These are phyloP conservation scores for Monosporozyma siamensis DNA, from an alignment of 805 yeast species.

Conservation along the genomic window DNA sequence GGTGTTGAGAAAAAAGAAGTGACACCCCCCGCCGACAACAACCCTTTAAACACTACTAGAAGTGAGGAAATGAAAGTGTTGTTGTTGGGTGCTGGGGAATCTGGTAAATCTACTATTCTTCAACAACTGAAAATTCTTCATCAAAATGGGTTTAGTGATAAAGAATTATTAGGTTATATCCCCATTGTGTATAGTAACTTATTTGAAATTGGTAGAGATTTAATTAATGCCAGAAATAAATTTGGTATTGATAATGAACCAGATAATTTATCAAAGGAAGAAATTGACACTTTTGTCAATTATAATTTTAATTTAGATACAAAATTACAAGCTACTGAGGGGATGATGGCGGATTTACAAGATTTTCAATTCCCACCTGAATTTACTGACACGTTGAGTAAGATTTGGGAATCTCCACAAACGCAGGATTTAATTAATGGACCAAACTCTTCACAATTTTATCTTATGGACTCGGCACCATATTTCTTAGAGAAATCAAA, in stretches of 20 bases:
- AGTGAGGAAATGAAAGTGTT: constrained; percentile 45
- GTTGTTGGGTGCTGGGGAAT: constrained; percentile 70
- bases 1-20: neutral
- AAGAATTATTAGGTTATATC: constrained; percentile 64
- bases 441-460: constrained; percentile 58
- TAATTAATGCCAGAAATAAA: constrained; percentile 56
- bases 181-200: constrained; percentile 74
- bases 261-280: constrained; percentile 10
- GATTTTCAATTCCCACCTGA: constrained; percentile 33
- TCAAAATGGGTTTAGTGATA: constrained; percentile 31
- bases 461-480: constrained; percentile 75
- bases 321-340: constrained; percentile 1
- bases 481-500: constrained; percentile 54
- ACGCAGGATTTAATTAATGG: constrained; percentile 47
- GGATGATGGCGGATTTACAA: constrained; percentile 3
- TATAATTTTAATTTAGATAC: constrained; percentile 3
- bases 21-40: neutral
- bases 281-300: constrained; percentile 8
- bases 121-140: constrained; percentile 31
- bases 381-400: constrained; percentile 40
- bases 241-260: constrained; percentile 31
- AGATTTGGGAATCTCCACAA: constrained; percentile 48
- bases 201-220: constrained; percentile 62
- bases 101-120: constrained; percentile 33
- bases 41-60: neutral